Base-by-base conservation (phyloP, 106 monocot genomes). In the Apostasia ramifera region DNA sequence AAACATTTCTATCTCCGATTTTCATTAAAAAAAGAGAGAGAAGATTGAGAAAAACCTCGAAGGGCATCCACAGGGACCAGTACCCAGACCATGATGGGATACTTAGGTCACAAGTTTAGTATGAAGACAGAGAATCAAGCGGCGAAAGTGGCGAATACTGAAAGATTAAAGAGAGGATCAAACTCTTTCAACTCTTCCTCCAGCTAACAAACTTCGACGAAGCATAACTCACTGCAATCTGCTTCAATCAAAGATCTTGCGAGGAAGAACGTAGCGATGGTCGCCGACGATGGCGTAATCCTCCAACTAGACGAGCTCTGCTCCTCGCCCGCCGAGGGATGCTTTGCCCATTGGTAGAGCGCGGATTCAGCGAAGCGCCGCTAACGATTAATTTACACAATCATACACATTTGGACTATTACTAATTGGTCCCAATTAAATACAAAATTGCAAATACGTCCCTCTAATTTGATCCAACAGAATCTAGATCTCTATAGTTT, bases 71-170 rank as follows among this genome's bases (percentile, higher is more conserved):
- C 60, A 1, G 91, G 87, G 40, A 85, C 56, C 44, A 92, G 62
- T 11, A 73, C 80, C 91, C 87, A 92, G 15, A 87, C 91, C 91
- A 92, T 92, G 61, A 1, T 52, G 11, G 15, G 15, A 57, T 6
- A 55, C 7, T 65, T 26, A 65, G 48, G 48, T 65, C 37, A 45
- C 8, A 63, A 63, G 63, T 11, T 46, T 14, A 14, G 14, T 40
- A 65, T 56, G 47, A 1, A 65, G 48, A 47, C 65, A 37, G 13
- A 65, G 44, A 62, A 62, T 13, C 26, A 62, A 44, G 12, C 12
- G 38, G 44, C 4, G 4, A 44, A 26, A 59, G 40, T 40, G 37
- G 40, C 5, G 10, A 59, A 59, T 40, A 5, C 26, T 26, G 26
- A 26, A 0, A 26, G 26, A 26, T 59, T 40, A 38, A 59, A 8